Evolutionary conservation across 1,284 basidiomycete species (phyloP), one percentile per base, ranked within the genome.

Genomic region (Vanrija humicola): DNA sequence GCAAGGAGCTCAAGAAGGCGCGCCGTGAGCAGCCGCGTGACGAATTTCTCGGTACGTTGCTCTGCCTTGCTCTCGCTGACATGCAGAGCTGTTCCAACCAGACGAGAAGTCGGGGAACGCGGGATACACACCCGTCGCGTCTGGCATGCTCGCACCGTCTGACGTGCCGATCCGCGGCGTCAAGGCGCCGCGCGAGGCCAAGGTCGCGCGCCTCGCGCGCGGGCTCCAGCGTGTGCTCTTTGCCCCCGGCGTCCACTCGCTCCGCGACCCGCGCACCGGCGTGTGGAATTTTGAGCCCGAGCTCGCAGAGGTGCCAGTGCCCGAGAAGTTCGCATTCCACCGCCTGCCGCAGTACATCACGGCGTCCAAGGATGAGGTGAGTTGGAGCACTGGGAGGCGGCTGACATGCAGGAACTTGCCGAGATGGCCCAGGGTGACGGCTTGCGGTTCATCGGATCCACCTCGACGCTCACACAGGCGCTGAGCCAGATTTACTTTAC

Each of bases 161-260:
- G 55, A 55, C n/a, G 38, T 55, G 18, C 39, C 45, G 6, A 47
- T 61, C 19, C 15, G 9, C 61, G 64, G 54, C 53, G 67, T 70
- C 78, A 79, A 44, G 82, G 83, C 70, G 0, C 43, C 51, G 2
- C 56, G 65, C n/a, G 46, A 65, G 26, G 67, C 62, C 43, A 64
- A 64, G 2, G 81, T 96, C 8, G 84, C 91, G 1, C 81, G 69
- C 2, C 81, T 98, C 1, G 80, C 84, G 0, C 90, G 92, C 69
- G 85, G 86, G 1, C 79, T 98, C 2, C 87, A 90, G 48, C 82
- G 90, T 14, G 88, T 90, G 1, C 77, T 95, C 19, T 92, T 92
- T 80, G 93, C 90, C 64, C 89, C 90, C 3, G 92, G 92, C n/a
- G 87, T 96, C 0, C 89, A 95, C 68, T 90, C 89, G 85, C 75